Evolutionary conservation across 805 yeast genomes (phyloP).

Genomic region (Ogataea pini): DNA sequence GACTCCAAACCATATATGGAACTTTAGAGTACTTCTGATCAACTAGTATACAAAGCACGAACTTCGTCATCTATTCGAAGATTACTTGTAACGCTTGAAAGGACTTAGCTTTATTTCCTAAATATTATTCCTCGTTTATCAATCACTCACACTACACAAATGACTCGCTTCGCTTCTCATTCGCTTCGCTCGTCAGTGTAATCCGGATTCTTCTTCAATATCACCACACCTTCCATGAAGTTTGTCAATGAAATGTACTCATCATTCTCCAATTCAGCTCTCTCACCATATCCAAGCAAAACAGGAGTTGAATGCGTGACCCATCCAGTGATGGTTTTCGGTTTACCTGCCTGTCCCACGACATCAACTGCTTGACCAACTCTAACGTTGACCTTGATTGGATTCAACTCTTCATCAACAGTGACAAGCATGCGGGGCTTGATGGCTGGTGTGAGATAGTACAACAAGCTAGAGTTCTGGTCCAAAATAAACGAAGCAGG

Average conservation of each 20-base stretch:
- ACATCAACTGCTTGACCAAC: slow-evolving; percentile 99
- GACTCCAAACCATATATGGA: too few relatives aligned
- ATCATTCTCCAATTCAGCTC: slow-evolving; percentile 95
- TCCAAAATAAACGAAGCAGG: slow-evolving; percentile 80
- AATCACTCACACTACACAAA: neutral
- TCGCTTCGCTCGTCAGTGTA: slow-evolving; percentile 48
- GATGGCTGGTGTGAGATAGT: slow-evolving; percentile 82
- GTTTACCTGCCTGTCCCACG: slow-evolving; percentile 99
- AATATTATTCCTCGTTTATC: neutral
- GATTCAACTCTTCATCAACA: slow-evolving; percentile 86
- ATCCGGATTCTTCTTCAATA: slow-evolving; percentile 88
- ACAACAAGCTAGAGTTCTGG: slow-evolving; percentile 76
- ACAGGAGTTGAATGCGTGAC: slow-evolving; percentile 99
- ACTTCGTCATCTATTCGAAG: too few relatives aligned
- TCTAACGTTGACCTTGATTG: slow-evolving; percentile 92
- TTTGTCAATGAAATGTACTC: slow-evolving; percentile 83
- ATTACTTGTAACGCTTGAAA: too few relatives aligned
- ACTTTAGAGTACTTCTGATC: too few relatives aligned
- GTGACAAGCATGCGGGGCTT: slow-evolving; percentile 93
- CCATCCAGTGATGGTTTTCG: slow-evolving; percentile 99
- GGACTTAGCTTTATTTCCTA: too few relatives aligned
- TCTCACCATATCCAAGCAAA: slow-evolving; percentile 85
- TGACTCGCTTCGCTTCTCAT: slow-evolving; percentile 5
- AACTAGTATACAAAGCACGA: too few relatives aligned
- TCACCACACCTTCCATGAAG: slow-evolving; percentile 90